phyloP scores from a whole-genome alignment of 2,329 filamentous ascomycete species.

The Ambrosiella xylebori region DNA sequence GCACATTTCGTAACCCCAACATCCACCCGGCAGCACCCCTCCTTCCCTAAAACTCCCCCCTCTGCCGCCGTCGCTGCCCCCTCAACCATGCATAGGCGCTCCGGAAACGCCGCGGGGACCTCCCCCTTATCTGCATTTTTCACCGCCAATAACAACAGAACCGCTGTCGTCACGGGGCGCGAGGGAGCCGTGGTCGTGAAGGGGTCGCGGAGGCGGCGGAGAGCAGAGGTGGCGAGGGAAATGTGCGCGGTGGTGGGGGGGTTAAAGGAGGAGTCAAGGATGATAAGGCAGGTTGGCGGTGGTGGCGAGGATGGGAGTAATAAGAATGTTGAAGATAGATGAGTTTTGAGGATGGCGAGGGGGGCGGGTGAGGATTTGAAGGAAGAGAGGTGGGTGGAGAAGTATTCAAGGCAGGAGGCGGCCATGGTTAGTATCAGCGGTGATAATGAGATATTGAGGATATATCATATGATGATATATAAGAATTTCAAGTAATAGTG shows the following conservation, averaged over 20 bases:
- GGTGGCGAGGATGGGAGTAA: neutral
- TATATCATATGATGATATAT: too few relatives aligned
- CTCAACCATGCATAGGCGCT: conserved; percentile 55
- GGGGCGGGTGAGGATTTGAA: neutral
- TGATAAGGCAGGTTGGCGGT: conserved; percentile 24
- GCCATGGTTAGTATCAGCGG: neutral
- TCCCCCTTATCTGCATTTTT: conserved; percentile 51
- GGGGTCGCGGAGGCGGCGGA: neutral
- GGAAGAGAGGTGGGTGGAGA: neutral
- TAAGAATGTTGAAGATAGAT: neutral
- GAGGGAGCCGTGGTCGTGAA: neutral
- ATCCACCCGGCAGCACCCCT: conserved; percentile 40
- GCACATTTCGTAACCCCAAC: conserved; percentile 54
- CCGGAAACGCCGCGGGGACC: conserved; percentile 48
- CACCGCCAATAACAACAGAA: conserved; percentile 43
- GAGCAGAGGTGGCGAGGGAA: neutral
- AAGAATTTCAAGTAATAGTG: too few relatives aligned
- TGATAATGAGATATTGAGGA: too few relatives aligned
- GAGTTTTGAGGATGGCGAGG: neutral
- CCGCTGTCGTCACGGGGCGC: conserved; percentile 17
- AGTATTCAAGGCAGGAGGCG: neutral
- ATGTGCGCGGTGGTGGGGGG: conserved; percentile 44
- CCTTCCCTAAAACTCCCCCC: conserved; percentile 54
- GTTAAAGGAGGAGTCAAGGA: conserved; percentile 54
- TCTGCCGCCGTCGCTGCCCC: conserved; percentile 42